These are phyloP conservation scores for Boechera stricta DNA, from an alignment of 345 rosid species.

Conservation along the genomic window DNA sequence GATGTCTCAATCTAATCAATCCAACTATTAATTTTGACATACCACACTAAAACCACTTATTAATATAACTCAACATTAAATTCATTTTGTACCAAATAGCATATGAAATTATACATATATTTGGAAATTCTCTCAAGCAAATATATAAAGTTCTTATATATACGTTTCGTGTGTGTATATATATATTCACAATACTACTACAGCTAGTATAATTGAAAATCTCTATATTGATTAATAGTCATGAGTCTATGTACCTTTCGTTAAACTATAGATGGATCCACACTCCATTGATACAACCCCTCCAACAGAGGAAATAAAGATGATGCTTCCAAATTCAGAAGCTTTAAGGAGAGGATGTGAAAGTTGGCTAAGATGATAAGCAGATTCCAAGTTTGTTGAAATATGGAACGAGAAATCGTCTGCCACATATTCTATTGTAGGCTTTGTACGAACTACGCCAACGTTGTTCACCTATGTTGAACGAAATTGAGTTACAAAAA, in stretches of 20 bases:
- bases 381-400: constrained; percentile 33
- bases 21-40: not conserved
- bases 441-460: not conserved
- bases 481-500: not conserved
- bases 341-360: constrained; percentile 38
- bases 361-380: constrained; percentile 32
- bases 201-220: not conserved
- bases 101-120: not conserved
- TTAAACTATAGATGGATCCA: constrained; percentile 32
- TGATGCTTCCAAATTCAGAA: constrained; percentile 27
- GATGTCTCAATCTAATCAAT: not conserved
- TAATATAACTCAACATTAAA: not conserved
- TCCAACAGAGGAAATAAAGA: constrained; percentile 20
- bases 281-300: constrained; percentile 22
- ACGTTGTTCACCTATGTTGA: constrained; percentile 32
- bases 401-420: constrained; percentile 24
- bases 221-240: not conserved
- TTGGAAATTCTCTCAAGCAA: not conserved
- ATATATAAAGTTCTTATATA: not conserved
- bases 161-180: too few relatives aligned
- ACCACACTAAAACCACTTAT: not conserved
- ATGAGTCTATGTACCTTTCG: constrained; percentile 24
- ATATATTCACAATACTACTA: not conserved
- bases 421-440: constrained; percentile 14
- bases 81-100: not conserved